Conservation (phyloP, 257 asterid genomes). For the Datura wrightii region DNA sequence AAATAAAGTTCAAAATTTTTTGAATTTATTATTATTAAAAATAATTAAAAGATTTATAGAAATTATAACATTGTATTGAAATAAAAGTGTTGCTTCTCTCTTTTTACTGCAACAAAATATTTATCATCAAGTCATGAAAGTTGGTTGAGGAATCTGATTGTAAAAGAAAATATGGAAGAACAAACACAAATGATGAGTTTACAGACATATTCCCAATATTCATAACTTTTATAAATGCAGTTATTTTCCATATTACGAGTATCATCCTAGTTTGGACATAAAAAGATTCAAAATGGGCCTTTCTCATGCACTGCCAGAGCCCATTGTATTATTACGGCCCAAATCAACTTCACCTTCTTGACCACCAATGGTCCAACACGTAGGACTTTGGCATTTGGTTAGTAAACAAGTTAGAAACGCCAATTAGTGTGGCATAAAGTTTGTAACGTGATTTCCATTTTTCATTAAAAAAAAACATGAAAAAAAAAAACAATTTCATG, state of each 20-base stretch:
- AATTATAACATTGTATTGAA: too few relatives aligned
- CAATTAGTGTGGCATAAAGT: background rate
- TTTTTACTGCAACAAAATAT: background rate
- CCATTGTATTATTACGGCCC: background rate
- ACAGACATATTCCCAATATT: background rate
- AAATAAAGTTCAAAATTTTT: too few relatives aligned
- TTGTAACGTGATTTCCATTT: background rate
- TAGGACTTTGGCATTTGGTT: background rate
- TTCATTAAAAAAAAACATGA: background rate
- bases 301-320: background rate
- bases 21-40: too few relatives aligned
- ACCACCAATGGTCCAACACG: background rate
- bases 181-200: background rate
- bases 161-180: background rate
- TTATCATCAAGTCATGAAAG: background rate
- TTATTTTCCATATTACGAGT: background rate
- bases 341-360: background rate
- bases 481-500: background rate
- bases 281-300: background rate
- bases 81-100: background rate
- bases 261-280: background rate
- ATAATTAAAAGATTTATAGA: background rate
- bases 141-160: background rate
- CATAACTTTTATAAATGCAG: background rate
- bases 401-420: background rate